Evolutionary conservation across 371 early-diverging fungal genomes (phyloP), one percentile per base, ranked within the genome.

Genomic region (Mortierella sp.): DNA sequence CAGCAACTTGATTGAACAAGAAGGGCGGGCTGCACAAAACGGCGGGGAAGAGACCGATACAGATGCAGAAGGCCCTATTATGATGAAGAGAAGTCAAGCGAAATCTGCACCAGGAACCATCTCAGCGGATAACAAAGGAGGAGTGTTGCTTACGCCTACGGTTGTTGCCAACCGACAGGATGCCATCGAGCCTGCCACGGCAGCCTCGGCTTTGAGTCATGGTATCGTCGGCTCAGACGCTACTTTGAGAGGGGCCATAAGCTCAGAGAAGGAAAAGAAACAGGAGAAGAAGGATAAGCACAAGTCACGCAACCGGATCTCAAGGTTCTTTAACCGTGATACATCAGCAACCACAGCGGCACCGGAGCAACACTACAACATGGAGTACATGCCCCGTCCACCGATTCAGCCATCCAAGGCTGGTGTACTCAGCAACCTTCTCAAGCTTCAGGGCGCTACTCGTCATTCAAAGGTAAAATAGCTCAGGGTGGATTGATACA

Each of bases 381-480:
- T 55, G 43, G 42, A 19, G 14, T 26, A 50, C 23, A n/a, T 26
- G 30, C 16, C 28, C 19, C 63, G 55, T 45, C 21, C 42, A 14
- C 34, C 38, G n/a, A 19, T 57, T 39, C 79, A 79, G 48, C 81
- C 84, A 2, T 82, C 81, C 52, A 71, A 71, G 59, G 73, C 74
- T 4, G 86, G 86, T 63, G 80, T 86, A 14, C 58, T 86, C 7
- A 80, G 84, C 51, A 84, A 86, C 58, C 50, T 86, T 6, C 46
- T 86, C 8, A 83, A 82, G 54, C 74, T 86, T 2, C 72, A 79
- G 23, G 52, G 59, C 31, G 46, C 19, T 23, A 19, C 19, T 43
- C 79, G 63, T 23, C 71, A 55, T 1, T 54, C 42, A 6, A 74
- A 74, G 76, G 76, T 74, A 54, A 19, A 23, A 19, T 19, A 10